These are phyloP conservation scores for Kodamaea ohmeri DNA, from an alignment of 1,139 yeast species.

Conservation along the genomic window DNA sequence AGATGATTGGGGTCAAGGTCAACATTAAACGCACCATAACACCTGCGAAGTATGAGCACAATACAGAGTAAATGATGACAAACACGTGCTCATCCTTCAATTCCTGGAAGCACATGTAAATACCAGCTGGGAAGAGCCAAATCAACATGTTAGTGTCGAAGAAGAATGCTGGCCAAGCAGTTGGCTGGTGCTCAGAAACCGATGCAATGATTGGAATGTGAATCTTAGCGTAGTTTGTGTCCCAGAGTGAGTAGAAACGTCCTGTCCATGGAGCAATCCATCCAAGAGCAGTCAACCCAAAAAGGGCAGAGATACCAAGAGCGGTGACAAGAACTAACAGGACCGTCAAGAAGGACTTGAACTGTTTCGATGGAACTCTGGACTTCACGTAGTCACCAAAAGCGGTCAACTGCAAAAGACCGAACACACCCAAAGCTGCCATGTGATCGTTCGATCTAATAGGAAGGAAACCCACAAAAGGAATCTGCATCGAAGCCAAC, in stretches of 20 bases:
- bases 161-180: constrained; percentile 98
- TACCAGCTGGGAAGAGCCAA: constrained; percentile 99
- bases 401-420: constrained; percentile 86
- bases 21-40: constrained; percentile 98
- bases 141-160: constrained; percentile 89
- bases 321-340: constrained; percentile 54
- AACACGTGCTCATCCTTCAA: constrained; percentile 90
- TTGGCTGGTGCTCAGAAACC: constrained; percentile 98
- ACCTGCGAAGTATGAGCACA: constrained; percentile 97
- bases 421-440: constrained; percentile 98
- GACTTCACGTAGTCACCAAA: constrained; percentile 79
- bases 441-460: constrained; percentile 97
- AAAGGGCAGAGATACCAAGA: constrained; percentile 68
- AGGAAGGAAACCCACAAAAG: constrained; percentile 96
- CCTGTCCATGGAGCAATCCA: constrained; percentile 99
- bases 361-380: constrained; percentile 70
- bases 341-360: constrained; percentile 66
- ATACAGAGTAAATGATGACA: constrained; percentile 82
- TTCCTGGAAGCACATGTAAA: constrained; percentile 85
- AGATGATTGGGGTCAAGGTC: constrained; percentile 92
- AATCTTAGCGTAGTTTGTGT: constrained; percentile 93
- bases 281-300: constrained; percentile 82
- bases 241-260: constrained; percentile 97
- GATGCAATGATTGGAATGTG: constrained; percentile 99
- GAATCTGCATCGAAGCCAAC: constrained; percentile 97